Base-by-base conservation (phyloP, 768 basidiomycete species). In the Rhizopogon vinicolor region DNA sequence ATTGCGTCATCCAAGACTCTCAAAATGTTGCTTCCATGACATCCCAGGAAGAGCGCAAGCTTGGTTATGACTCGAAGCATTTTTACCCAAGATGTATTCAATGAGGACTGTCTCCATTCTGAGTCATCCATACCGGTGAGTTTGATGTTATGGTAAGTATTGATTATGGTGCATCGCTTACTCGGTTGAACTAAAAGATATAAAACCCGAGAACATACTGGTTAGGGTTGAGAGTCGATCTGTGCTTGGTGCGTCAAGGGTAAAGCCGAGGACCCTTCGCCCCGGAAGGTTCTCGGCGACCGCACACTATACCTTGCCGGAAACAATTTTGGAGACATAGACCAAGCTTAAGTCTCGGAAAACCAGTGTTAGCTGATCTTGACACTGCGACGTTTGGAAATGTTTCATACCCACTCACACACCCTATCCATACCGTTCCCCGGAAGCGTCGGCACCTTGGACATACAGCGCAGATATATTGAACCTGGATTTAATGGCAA, bases 401-500 rank as follows among this genome's bases (percentile, higher is more conserved):
- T 44, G 44, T 7, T 29, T 44, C 44, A 16, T 16, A 44, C 28
- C 16, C 16, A 16, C 25, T 28, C 25, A 8, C 16, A 44, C 25
- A 28, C 44, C 25, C 18, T 28, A 40, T 19, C 29, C 55, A 1
- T 25, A 61, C 31, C 56, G 57, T 19, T 64, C 64, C 7, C 64
- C 66, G 3, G 64, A 66, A 53, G 56, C 33, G 49, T 55, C 5
- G 57, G 57, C 50, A 22, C 52, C 54, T 10, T 58, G 63, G 62
- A 41, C 42, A 13, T 45, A 58, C 7, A 41, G 59, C 9, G 54
- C 60, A 22, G 65, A 68, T 39, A 66, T 68, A n/a, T 65, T 60
- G 63, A 56, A 55, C 31, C 42, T 65, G 13, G 65, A 65, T 41
- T 66, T 63, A 29, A 31, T 62, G 14, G 60, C 61, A 45, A 43